A percentile compares a stretch with the other conserved stretches of the same genome.
These are phyloP conservation scores for Globisporangium paddicum DNA, from an alignment of 352 stramenopile genomes.

Conservation along the genomic window DNA sequence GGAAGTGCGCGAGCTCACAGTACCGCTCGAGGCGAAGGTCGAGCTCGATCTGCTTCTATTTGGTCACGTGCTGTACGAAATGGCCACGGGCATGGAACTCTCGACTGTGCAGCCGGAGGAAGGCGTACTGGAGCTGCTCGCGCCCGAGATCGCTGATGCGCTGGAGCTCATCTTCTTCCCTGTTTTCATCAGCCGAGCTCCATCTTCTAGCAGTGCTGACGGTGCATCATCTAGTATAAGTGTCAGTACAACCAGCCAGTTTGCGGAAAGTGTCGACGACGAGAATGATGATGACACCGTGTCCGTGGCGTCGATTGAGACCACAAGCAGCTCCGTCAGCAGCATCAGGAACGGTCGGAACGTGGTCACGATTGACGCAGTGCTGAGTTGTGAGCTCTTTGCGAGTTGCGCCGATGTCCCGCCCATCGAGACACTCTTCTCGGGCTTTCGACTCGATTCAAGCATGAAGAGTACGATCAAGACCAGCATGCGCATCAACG, in stretches of 20 bases:
- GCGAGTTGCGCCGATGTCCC: constrained; percentile 21
- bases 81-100: constrained; percentile 65
- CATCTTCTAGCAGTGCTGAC: background rate
- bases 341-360: constrained; percentile 30
- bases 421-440: constrained; percentile 48
- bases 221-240: background rate
- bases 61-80: constrained; percentile 72
- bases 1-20: constrained; percentile 45
- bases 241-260: background rate
- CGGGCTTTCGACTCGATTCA: constrained; percentile 65
- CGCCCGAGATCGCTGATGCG: constrained; percentile 51
- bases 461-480: constrained; percentile 72
- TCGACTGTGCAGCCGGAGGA: constrained; percentile 32
- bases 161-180: constrained; percentile 53
- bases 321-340: constrained; percentile 4
- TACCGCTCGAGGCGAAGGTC: constrained; percentile 56
- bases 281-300: constrained; percentile 1
- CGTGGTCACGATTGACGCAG: constrained; percentile 30
- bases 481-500: constrained; percentile 75
- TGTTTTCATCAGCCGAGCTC: background rate
- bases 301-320: constrained; percentile 3
- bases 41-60: constrained; percentile 70
- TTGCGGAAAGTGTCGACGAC: background rate
- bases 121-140: constrained; percentile 44
- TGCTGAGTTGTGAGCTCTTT: constrained; percentile 44